phyloP scores from a whole-genome alignment of 192 early-diverging fungal species.

The Funneliformis mosseae region DNA sequence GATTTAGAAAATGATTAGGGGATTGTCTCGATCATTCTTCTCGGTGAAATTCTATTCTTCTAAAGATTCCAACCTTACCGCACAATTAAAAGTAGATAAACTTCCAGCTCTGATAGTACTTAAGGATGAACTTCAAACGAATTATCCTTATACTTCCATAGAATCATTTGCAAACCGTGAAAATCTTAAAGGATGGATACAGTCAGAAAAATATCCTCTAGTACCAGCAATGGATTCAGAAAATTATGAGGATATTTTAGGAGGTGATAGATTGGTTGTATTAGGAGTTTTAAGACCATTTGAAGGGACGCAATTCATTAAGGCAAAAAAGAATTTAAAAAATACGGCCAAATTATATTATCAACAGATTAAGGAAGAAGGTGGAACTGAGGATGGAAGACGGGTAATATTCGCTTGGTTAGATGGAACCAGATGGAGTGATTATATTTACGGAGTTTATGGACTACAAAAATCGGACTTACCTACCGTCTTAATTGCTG shows the following conservation, averaged over 20 bases:
- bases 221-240: slow-evolving; percentile 63
- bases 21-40: slow-evolving; percentile 33
- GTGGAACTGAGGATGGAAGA: slow-evolving; percentile 13
- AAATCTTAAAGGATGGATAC: slow-evolving; percentile 61
- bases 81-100: slow-evolving; percentile 30
- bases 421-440: slow-evolving; percentile 61
- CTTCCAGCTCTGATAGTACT: slow-evolving; percentile 58
- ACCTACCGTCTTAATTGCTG: slow-evolving; percentile 33
- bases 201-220: slow-evolving; percentile 65
- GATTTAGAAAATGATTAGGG: slow-evolving; percentile 26
- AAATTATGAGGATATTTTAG: slow-evolving; percentile 72
- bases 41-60: slow-evolving; percentile 41
- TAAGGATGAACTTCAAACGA: slow-evolving; percentile 58
- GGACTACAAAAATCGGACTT: slow-evolving; percentile 36
- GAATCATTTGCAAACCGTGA: slow-evolving; percentile 39
- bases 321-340: slow-evolving; percentile 32
- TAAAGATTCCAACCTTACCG: slow-evolving; percentile 35
- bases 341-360: slow-evolving; percentile 40
- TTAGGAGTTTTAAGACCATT: slow-evolving; percentile 63
- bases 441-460: slow-evolving; percentile 62
- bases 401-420: slow-evolving; percentile 64
- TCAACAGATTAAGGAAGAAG: slow-evolving; percentile 31
- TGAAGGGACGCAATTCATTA: slow-evolving; percentile 22
- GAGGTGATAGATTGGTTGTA: slow-evolving; percentile 63
- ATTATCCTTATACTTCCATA: slow-evolving; percentile 32